Evolutionary conservation across 805 yeast genomes (phyloP).

Genomic region (Starmerella sirachaensis): DNA sequence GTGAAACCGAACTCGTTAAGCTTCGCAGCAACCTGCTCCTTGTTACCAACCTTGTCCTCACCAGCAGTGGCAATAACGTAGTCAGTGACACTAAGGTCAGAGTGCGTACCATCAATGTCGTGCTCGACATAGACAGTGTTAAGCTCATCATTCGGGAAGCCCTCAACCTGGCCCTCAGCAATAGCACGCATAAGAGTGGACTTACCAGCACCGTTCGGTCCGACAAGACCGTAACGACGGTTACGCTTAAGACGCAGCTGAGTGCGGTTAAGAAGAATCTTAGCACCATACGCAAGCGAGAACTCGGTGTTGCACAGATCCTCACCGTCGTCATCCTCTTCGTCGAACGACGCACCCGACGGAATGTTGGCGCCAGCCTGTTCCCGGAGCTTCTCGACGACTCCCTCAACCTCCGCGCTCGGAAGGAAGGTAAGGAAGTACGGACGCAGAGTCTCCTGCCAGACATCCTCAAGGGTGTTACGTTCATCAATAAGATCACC

Average conservation of each 20-base stretch:
- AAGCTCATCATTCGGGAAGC: slow-evolving; percentile 99
- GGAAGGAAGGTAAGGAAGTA: slow-evolving; percentile 93
- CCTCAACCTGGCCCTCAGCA: slow-evolving; percentile 98
- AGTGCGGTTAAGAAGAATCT: slow-evolving; percentile 98
- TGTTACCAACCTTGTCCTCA: slow-evolving; percentile 66
- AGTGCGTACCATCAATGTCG: slow-evolving; percentile 97
- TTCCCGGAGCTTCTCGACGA: slow-evolving; percentile 90
- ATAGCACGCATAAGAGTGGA: slow-evolving; percentile 96
- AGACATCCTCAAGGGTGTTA: slow-evolving; percentile 78
- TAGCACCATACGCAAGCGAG: slow-evolving; percentile 99
- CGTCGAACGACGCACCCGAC: slow-evolving; percentile 75
- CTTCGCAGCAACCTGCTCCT: slow-evolving; percentile 58
- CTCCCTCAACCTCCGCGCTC: slow-evolving; percentile 78
- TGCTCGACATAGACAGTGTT: slow-evolving; percentile 99
- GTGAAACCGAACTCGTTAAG: slow-evolving; percentile 86
- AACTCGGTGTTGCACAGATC: slow-evolving; percentile 99
- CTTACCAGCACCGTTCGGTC: slow-evolving; percentile 99
- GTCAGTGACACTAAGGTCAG: slow-evolving; percentile 87
- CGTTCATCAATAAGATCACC: slow-evolving; percentile 99
- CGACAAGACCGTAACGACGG: slow-evolving; percentile 97
- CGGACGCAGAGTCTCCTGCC: slow-evolving; percentile 82
- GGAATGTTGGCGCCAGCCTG: slow-evolving; percentile 97
- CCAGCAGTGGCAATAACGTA: slow-evolving; percentile 78
- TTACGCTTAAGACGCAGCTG: slow-evolving; percentile 91
- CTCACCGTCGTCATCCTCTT: slow-evolving; percentile 97